Percentiles rank a stretch among this genome's conserved stretches.
These are phyloP conservation scores for Solanum etuberosum DNA, from an alignment of 257 asterid species.

Conservation along the genomic window DNA sequence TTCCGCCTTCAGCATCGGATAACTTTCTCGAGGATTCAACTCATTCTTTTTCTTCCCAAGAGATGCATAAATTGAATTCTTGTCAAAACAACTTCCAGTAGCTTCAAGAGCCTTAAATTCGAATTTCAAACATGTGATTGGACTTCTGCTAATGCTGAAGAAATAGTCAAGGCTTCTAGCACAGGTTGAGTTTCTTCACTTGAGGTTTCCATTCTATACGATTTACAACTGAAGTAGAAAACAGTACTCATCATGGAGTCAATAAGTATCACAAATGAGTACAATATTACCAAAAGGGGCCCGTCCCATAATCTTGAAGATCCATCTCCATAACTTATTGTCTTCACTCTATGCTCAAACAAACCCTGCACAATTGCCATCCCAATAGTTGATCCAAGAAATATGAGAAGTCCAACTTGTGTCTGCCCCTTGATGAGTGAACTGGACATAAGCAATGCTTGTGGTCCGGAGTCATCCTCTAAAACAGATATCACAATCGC, in stretches of 20 bases:
- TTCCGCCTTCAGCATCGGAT: not conserved
- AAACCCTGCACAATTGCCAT: conserved; percentile 83
- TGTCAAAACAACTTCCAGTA: not conserved
- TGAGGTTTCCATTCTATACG: conserved; percentile 58
- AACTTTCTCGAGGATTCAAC: not conserved
- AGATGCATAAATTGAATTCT: not conserved
- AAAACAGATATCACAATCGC: conserved; percentile 77
- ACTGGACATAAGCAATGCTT: conserved; percentile 69
- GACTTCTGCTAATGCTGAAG: conserved; percentile 28
- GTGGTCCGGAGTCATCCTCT: conserved; percentile 78
- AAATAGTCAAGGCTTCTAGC: conserved; percentile 39
- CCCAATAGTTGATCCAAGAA: conserved; percentile 79
- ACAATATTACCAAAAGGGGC: conserved; percentile 83
- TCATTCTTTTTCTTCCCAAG: not conserved
- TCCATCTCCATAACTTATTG: conserved; percentile 90
- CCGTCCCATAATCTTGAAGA: conserved; percentile 98
- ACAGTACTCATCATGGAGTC: conserved; percentile 91
- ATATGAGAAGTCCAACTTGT: conserved; percentile 84
- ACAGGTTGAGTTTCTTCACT: conserved; percentile 43
- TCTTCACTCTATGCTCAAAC: conserved; percentile 88
- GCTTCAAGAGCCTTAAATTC: not conserved
- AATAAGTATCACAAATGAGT: conserved; percentile 67
- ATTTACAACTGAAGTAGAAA: conserved; percentile 93
- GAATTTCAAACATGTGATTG: conserved; percentile 17
- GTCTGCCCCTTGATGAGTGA: conserved; percentile 74